Evolutionary conservation across 805 yeast species (phyloP).

Genomic region (Pichia occidentalis): DNA sequence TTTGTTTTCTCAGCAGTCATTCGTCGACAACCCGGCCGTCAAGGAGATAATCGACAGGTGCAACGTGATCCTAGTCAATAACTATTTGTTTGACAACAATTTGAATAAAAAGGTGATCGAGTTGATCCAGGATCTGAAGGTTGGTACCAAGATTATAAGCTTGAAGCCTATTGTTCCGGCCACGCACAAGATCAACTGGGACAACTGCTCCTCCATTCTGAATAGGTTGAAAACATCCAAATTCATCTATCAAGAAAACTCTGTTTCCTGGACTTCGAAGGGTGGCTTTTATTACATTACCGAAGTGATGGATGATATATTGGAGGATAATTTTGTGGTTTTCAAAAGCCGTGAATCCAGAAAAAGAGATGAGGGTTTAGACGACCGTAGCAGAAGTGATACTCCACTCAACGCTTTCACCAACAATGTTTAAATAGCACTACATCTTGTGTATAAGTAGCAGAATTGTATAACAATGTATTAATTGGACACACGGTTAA

Average conservation of each 20-base stretch:
- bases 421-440: conserved; percentile 23
- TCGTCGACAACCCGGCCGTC: conserved; percentile 59
- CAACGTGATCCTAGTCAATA: conserved; percentile 73
- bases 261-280: conserved; percentile 88
- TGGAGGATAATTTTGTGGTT: conserved; percentile 29
- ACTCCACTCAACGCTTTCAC: conserved; percentile 30
- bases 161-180: conserved; percentile 74
- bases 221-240: conserved; percentile 60
- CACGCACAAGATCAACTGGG: conserved; percentile 56
- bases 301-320: conserved; percentile 43
- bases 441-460: too few relatives aligned
- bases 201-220: conserved; percentile 49
- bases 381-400: conserved; percentile 17
- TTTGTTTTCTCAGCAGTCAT: conserved; percentile 62
- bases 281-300: conserved; percentile 76
- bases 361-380: conserved; percentile 15
- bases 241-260: conserved; percentile 55
- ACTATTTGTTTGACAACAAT: conserved; percentile 74
- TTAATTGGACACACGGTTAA: too few relatives aligned
- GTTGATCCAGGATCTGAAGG: conserved; percentile 54
- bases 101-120: conserved; percentile 61
- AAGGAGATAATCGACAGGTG: conserved; percentile 47
- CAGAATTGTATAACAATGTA: too few relatives aligned
- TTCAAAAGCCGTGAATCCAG: conserved; percentile 24
- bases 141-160: conserved; percentile 75